Conservation (phyloP, 345 rosid species). For the Corchorus olitorius region DNA sequence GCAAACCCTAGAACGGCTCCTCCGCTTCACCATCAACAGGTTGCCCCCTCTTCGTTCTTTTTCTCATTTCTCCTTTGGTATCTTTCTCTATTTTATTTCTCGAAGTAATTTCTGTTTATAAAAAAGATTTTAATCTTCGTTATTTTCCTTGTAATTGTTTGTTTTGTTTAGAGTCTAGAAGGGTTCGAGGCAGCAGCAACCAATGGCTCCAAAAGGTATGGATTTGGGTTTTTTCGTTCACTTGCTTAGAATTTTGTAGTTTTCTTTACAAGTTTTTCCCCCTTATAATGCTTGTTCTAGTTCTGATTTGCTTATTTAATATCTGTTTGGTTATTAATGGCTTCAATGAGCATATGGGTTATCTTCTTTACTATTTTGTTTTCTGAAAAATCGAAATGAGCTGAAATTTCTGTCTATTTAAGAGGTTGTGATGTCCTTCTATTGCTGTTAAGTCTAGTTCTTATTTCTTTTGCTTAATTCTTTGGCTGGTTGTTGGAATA, state of each 20-base stretch:
- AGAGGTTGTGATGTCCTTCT: neutral
- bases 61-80: neutral
- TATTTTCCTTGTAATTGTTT: neutral
- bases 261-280: neutral
- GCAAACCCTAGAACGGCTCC: slow-evolving; percentile 37
- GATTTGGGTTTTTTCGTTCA: neutral
- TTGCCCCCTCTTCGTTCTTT: neutral
- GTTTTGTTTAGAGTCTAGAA: slow-evolving; percentile 12
- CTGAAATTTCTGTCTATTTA: neutral
- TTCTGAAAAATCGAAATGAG: neutral
- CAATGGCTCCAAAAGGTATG: slow-evolving; percentile 26
- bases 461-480: neutral
- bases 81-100: neutral
- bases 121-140: neutral
- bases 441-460: neutral
- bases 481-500: neutral
- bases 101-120: neutral
- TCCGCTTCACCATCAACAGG: slow-evolving; percentile 32
- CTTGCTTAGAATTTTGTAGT: neutral
- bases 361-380: neutral
- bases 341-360: neutral
- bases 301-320: neutral
- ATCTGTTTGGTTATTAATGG: neutral
- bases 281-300: neutral
- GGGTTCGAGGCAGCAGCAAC: slow-evolving; percentile 2